A percentile compares a stretch with the other conserved stretches of the same genome.
phyloP scores from a whole-genome alignment of 805 yeast species.

The Kazachstania africana region DNA sequence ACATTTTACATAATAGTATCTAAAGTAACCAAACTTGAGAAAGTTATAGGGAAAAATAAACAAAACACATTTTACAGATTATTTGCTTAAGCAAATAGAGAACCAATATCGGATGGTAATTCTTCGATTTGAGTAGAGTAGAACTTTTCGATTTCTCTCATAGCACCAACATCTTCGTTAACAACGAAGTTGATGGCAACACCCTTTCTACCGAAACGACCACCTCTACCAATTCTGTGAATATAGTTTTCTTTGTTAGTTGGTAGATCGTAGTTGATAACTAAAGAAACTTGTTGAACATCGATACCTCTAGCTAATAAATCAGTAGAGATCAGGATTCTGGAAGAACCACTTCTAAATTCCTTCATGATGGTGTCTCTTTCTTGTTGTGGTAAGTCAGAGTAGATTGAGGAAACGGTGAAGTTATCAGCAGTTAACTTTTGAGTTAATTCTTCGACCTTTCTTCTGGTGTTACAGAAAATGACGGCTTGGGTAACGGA shows the following conservation, averaged over 20 bases:
- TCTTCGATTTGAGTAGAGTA: slow-evolving; percentile 67
- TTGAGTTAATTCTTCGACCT: slow-evolving; percentile 83
- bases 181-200: slow-evolving; percentile 93
- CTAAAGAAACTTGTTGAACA: slow-evolving; percentile 94
- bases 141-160: slow-evolving; percentile 65
- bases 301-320: slow-evolving; percentile 98
- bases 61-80: too few relatives aligned
- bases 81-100: slow-evolving; percentile 23
- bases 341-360: slow-evolving; percentile 85
- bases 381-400: slow-evolving; percentile 91
- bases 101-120: slow-evolving; percentile 66
- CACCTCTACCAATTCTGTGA: slow-evolving; percentile 97
- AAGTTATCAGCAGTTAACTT: slow-evolving; percentile 71
- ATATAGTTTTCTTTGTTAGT: slow-evolving; percentile 87
- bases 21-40: too few relatives aligned
- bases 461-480: slow-evolving; percentile 92
- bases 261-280: slow-evolving; percentile 91
- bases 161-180: slow-evolving; percentile 56
- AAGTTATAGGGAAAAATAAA: too few relatives aligned
- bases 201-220: slow-evolving; percentile 97
- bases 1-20: too few relatives aligned
- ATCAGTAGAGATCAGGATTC: slow-evolving; percentile 92
- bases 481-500: slow-evolving; percentile 96
- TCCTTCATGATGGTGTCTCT: slow-evolving; percentile 92
- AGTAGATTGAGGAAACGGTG: slow-evolving; percentile 93